Evolutionary conservation across 306 rosid genomes (phyloP).

Genomic region (Mucuna pruriens): DNA sequence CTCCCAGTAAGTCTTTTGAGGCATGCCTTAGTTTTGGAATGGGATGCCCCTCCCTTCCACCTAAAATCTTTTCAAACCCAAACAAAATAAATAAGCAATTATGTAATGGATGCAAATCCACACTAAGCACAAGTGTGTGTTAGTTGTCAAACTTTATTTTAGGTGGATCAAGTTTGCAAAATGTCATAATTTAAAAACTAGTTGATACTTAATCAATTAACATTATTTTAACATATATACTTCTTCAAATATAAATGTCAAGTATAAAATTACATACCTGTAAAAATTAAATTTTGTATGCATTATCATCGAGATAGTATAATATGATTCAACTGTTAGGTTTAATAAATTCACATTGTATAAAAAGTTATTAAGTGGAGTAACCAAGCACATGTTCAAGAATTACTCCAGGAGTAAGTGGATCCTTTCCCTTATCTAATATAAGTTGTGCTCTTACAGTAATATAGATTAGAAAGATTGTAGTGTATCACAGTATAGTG

Average conservation of each 20-base stretch:
- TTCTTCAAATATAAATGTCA: not conserved
- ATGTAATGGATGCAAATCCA: not conserved
- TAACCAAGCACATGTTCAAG: not conserved
- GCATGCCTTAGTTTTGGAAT: not conserved
- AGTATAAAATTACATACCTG: not conserved
- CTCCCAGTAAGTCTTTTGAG: not conserved
- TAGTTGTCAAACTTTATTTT: not conserved
- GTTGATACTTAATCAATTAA: not conserved
- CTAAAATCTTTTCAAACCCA: not conserved
- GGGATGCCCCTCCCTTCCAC: not conserved
- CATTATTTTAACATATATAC: not conserved
- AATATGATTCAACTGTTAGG: not conserved
- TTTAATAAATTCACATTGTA: not conserved
- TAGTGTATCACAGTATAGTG: not conserved
- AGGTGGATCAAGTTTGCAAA: not conserved
- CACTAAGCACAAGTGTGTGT: not conserved
- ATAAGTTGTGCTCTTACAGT: not conserved
- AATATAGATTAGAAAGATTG: not conserved
- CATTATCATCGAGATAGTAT: not conserved
- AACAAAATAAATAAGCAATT: not conserved
- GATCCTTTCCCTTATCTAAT: not conserved
- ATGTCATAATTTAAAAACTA: not conserved
- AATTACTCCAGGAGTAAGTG: not conserved
- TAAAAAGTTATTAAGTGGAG: not conserved
- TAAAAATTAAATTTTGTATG: not conserved